phyloP scores from a whole-genome alignment of 192 early-diverging fungal species.

The Obelidium mucronatum region DNA sequence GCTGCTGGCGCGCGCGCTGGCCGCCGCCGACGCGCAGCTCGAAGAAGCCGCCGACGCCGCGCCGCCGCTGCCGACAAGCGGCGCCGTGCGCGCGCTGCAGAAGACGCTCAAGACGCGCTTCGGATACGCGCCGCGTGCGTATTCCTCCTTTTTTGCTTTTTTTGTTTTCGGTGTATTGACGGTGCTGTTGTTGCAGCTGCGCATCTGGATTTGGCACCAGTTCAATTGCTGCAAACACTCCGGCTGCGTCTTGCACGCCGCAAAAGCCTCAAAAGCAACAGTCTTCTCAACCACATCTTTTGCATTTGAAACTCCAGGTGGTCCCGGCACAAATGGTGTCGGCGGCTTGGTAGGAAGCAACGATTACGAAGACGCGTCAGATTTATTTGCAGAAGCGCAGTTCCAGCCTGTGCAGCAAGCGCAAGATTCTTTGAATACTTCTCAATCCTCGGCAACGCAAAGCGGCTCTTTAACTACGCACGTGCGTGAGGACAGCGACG shows the following conservation, averaged over 20 bases:
- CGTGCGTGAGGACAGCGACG: neutral
- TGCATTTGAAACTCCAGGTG: conserved; percentile 6
- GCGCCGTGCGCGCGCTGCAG: neutral
- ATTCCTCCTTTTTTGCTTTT: no score
- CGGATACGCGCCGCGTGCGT: conserved; percentile 10
- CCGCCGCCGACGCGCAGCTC: no score
- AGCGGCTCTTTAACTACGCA: no score
- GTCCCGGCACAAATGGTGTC: neutral
- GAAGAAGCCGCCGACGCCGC: neutral
- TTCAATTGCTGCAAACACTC: neutral
- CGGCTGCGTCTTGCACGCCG: neutral
- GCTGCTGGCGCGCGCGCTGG: neutral
- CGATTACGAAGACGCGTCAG: conserved; percentile 8
- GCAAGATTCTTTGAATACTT: neutral
- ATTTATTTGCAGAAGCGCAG: neutral
- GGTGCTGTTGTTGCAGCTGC: no score
- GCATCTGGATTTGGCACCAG: neutral
- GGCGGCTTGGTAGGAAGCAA: conserved; percentile 26
- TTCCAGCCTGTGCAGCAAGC: neutral
- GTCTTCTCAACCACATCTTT: neutral
- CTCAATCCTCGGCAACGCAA: neutral
- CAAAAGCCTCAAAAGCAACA: neutral
- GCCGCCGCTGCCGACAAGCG: neutral
- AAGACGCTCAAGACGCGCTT: neutral
- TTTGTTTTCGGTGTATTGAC: no score